Evolutionary conservation across 1,284 basidiomycete species (phyloP), one percentile per base, ranked within the genome.

Genomic region (Anthracocystis walkeri): DNA sequence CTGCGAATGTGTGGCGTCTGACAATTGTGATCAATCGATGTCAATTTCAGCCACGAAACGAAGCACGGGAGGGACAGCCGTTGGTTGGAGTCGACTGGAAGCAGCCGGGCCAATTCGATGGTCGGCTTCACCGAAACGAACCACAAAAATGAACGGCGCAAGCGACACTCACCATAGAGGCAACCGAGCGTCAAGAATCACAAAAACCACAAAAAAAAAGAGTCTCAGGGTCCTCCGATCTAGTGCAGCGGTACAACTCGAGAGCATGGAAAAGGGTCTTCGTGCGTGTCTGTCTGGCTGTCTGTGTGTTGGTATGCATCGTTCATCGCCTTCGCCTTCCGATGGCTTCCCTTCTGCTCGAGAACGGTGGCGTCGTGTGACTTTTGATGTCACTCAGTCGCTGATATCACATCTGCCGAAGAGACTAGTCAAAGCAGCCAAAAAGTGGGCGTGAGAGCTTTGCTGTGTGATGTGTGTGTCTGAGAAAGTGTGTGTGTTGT

Each of bases 161-260:
- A 38, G 12, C 35, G 35, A 38, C 35, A 14, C 35, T 38, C 14
- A 16, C 35, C 35, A 38, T 14, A 46, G 23, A 12, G 12, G 16
- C 23, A 48, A 46, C n/a, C 29, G 29, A 49, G 48, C 29, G 27
- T 29, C 27, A 33, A 16, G n/a, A n/a, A 8, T 27, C 27, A 49
- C 25, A 31, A 18, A 50, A 50, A 2, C 29, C 18, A 50, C 48
- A 35, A 23, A 25, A 12, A 27, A 27, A 29, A 49, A 33, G 18
- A n/a, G 31, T 31, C 27, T 46, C 48, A 51, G 49, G 49, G 49
- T 51, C 33, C 49, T 51, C 49, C 33, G 49, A 51, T 51, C 33
- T 51, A 8, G 49, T 20, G 49, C 33, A 51, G 49, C 49, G 7
- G 8, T 12, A 21, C 49, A 50, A 23, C 42, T n/a, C 11, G 27